Evolutionary conservation across 345 rosid species (phyloP).

Genomic region (Ceriops tagal): DNA sequence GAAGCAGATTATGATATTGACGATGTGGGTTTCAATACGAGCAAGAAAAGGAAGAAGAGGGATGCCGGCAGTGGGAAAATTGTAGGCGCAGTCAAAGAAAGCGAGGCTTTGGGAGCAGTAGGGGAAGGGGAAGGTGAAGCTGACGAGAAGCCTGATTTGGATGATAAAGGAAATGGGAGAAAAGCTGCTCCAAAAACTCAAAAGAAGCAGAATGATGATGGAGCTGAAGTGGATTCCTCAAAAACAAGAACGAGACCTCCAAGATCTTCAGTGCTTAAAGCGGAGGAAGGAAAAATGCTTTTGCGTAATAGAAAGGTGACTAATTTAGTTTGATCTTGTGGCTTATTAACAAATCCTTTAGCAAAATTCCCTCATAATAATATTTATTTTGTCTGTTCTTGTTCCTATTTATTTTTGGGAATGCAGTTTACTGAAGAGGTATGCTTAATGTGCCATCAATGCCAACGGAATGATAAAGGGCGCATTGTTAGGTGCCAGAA

Average conservation of each 20-base stretch:
- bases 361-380: not conserved
- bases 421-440: conserved; percentile 17
- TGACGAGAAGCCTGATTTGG: not conserved
- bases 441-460: conserved; percentile 59
- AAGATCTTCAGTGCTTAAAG: not conserved
- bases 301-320: conserved; percentile 1
- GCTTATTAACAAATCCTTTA: not conserved
- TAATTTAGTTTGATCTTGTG: not conserved
- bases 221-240: not conserved
- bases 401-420: not conserved
- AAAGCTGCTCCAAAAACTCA: not conserved
- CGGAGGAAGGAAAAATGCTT: not conserved
- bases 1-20: not conserved
- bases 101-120: not conserved
- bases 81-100: not conserved
- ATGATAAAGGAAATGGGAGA: not conserved
- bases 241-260: not conserved
- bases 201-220: not conserved
- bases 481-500: conserved; percentile 41
- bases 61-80: not conserved
- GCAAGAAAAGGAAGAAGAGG: not conserved
- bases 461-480: conserved; percentile 53
- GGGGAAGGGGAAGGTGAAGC: not conserved
- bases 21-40: not conserved
- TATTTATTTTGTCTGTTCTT: not conserved